Base-by-base conservation (phyloP, 2,329 filamentous ascomycete species). In the Microdochium bolleyi region DNA sequence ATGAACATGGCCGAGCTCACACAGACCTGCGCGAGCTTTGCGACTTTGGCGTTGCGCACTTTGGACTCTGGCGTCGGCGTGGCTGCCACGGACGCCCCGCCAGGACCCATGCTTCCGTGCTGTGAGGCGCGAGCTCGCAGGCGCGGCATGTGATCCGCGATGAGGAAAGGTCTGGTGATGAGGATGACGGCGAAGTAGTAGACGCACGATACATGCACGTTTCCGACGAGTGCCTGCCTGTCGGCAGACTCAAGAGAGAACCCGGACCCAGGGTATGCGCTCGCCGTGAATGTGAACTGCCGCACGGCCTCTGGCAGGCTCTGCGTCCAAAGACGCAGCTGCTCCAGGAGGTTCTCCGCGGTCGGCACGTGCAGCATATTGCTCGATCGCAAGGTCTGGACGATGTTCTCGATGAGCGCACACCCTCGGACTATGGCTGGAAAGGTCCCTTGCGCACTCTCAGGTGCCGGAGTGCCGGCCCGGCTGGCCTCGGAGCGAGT, bases 111-210 rank as follows among this genome's bases (percentile, higher is more conserved):
- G 3, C 27, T 27, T 64, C 16, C 65, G 62, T 1, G 48, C 58
- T 37, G 50, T 61, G n/a, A 63, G 58, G 0, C 61, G 30, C 52
- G 60, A 50, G 50, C 66, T 50, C 46, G 69, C 48, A 49, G 68
- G 69, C 49, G 72, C 60, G 3, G 74, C 52, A 53, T 73, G 1
- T 82, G 62, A 2, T 72, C 68, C 13, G 72, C 76, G 24, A 82
- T 77, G 9, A 84, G 61, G 25, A 83, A 76, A 0, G 79, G 80
- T 1, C 80, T 69, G 0, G 79, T 82, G 2, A 78, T 76, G 1
- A 83, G 61, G 21, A 80, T 82, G 0, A 83, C 76, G 0, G 78
- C 76, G 52, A 82, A 80, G 56, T 83, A 82, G 57, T 83, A 83
- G 0, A 76, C 66, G 53, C 79, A 82, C 0, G 78, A 76, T 5